phyloP scores from a whole-genome alignment of 1,284 basidiomycete species.

The Phylloporus gajari region DNA sequence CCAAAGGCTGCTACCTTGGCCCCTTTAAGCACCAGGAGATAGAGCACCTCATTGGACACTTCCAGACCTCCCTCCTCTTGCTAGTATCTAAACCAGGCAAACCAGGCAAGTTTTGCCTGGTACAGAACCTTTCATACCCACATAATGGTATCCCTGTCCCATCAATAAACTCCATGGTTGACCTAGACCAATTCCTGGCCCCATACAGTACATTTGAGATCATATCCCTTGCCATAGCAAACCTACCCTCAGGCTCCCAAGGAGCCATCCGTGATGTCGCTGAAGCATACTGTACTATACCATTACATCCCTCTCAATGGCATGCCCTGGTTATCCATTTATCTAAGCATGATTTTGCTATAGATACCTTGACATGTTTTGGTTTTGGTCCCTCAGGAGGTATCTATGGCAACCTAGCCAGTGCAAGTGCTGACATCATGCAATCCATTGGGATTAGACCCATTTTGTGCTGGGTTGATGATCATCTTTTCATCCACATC shows the following conservation, averaged over 20 bases:
- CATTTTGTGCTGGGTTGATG: background rate
- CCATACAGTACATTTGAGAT: conserved; percentile 14
- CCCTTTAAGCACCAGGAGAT: too few relatives aligned
- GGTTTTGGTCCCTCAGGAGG: conserved; percentile 45
- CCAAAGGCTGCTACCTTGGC: too few relatives aligned
- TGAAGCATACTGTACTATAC: conserved; percentile 17
- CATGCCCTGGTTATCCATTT: background rate
- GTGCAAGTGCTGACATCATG: conserved; percentile 46
- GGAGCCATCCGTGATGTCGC: conserved; percentile 13
- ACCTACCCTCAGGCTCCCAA: background rate
- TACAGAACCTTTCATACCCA: conserved; percentile 9
- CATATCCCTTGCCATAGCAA: rapidly evolving
- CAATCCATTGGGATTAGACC: background rate
- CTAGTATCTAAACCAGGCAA: conserved; percentile 2
- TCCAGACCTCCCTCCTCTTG: conserved; percentile 1
- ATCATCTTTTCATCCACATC: background rate
- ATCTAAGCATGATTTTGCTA: background rate
- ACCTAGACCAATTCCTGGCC: background rate
- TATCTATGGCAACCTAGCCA: conserved; percentile 42
- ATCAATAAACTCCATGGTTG: background rate
- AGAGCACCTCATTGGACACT: background rate
- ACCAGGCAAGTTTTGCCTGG: background rate
- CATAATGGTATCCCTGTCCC: background rate
- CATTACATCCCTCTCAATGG: conserved; percentile 11
- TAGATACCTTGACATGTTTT: conserved; percentile 37